Base-by-base conservation (phyloP, 768 basidiomycete species). In the Ephemerocybe angulata region DNA sequence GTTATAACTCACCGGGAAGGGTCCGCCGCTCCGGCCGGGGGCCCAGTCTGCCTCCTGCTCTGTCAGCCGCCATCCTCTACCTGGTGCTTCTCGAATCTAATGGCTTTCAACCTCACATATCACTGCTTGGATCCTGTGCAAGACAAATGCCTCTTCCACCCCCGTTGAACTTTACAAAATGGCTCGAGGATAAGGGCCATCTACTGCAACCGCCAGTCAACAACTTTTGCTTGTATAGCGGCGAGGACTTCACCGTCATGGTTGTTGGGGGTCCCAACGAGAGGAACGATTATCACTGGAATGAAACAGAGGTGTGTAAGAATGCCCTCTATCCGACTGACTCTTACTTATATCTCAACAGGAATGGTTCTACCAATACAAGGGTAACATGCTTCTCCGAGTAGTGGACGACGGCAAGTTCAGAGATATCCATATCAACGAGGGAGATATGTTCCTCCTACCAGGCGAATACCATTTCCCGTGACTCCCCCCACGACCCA, bases 311-410 rank as follows among this genome's bases (percentile, higher is more conserved):
- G 79, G 89, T 87, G 46, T 75, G 58, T 29, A 29, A 24, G 41
- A 10, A 22, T 28, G 15, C 29, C 37, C 17, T 28, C 12, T 12
- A 54, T 19, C 17, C 51, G 29, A 28, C 10, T 51, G 46, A 24
- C 15, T 52, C 46, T 46, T 22, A 29, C 52, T 33, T 29, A 35
- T n/a, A 24, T 12, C 12, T n/a, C 31, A 37, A 7, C 52, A 93
- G 88, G 96, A 98, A 71, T 98, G 94, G 95, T 98, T 98, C 71
- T 98, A 94, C 71, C 96, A 99, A 67, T 79, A 95, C 75, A 93
- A 94, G 68, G 96, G 96, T 2, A 84, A 80, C 2, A 98, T 98
- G 94, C 74, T 92, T 2, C 76, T 99, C 21, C 85, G 90, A 56
- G 86, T 91, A 1, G 87, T 97, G 15, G 90, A 93, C 47, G 90